Evolutionary conservation across 108 stramenopile species (phyloP), one percentile per base, ranked within the genome.

Genomic region (Fistulifera solaris): DNA sequence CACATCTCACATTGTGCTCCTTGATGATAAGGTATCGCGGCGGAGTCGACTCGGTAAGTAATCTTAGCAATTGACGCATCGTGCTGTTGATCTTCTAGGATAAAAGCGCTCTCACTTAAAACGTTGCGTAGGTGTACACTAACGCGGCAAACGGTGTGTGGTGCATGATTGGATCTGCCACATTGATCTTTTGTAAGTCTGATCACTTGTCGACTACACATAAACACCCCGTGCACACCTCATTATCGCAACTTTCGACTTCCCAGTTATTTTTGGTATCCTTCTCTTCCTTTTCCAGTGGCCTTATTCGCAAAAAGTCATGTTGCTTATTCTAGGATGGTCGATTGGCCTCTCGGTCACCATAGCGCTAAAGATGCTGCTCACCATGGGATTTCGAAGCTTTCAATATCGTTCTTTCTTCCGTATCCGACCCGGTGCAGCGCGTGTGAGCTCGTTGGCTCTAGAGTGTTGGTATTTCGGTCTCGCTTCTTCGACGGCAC

Each of bases 381-480:
- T 67, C 25, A 67, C 66, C 7, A 53, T 38, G 0, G 31, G 58
- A 14, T 67, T 57, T 22, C 66, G 71, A 1, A 59, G 51, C 41
- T 51, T 40, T 3, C 63, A 53, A 19, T 67, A 35, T 42, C 44
- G 44, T 17, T 61, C 66, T 0, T 67, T 67, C 22, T 72, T 58
- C 54, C 41, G 71, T 12, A 52, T 28, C 14, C 10, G 27, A 15
- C 71, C 71, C 0, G 48, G 54, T 28, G 15, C 46, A 0, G 61
- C 66, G 12, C 66, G 67, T 46, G 13, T 67, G 14, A 25, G 43
- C 7, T 19, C 59, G 0, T 27, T 65, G 2, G 59, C 61, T 15
- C 41, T 65, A 22, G 70, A 71, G 40, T 64, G 63, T 47, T 72
- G 71, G 71, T 65, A 49, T 50, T 43, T 67, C n/a, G n/a, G n/a